Evolutionary conservation across 1,139 yeast genomes (phyloP).

Genomic region (Hyphopichia burtonii): DNA sequence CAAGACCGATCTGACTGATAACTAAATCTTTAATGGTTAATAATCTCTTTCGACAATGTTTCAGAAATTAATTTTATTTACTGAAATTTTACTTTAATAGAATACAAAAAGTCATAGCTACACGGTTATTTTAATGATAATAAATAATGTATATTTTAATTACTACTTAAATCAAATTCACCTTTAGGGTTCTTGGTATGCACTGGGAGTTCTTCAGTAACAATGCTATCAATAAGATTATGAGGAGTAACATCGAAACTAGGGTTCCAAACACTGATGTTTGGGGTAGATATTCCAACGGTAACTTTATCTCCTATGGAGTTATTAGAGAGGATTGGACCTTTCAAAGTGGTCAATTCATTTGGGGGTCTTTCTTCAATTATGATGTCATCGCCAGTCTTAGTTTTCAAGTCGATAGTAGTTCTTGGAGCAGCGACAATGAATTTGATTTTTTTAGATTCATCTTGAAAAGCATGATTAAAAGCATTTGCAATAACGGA

Average conservation of each 20-base stretch:
- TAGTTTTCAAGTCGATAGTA: conserved; percentile 71
- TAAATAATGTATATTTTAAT: neutral
- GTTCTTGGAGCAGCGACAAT: conserved; percentile 95
- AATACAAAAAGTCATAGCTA: neutral
- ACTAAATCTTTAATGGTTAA: too few relatives aligned
- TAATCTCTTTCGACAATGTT: too few relatives aligned
- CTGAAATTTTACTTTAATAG: too few relatives aligned
- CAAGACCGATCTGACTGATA: too few relatives aligned
- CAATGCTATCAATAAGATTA: conserved; percentile 77
- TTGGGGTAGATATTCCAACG: conserved; percentile 85
- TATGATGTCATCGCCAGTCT: conserved; percentile 67
- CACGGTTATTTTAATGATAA: neutral
- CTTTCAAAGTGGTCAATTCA: conserved; percentile 77
- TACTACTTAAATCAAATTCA: conserved; percentile 34
- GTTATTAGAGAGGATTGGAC: conserved; percentile 45
- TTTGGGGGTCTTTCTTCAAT: conserved; percentile 85
- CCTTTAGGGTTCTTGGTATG: conserved; percentile 46
- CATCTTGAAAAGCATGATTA: conserved; percentile 40
- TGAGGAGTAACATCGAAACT: conserved; percentile 93
- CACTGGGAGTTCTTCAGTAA: conserved; percentile 70
- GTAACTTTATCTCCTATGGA: conserved; percentile 46
- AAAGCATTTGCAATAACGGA: conserved; percentile 59
- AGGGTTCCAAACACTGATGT: conserved; percentile 91
- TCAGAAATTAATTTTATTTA: too few relatives aligned
- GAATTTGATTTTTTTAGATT: conserved; percentile 58